A percentile compares a stretch with the other conserved stretches of the same genome.
Conservation (phyloP, 148 eudicot genomes). For the Euryodendron excelsum region DNA sequence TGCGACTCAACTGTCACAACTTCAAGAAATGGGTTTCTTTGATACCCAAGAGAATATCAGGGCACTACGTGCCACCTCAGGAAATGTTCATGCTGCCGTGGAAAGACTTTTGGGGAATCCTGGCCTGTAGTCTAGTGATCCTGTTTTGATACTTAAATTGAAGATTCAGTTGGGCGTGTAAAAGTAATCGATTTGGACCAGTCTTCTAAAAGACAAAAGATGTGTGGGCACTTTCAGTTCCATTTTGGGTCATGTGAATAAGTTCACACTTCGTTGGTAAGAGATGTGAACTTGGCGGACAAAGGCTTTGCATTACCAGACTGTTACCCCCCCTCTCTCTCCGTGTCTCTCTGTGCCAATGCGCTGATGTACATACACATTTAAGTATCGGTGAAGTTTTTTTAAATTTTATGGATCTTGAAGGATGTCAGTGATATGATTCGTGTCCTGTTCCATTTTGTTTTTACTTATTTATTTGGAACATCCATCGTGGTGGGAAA, state of each 20-base stretch:
- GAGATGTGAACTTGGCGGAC: constrained; percentile 33
- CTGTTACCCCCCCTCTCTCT: not conserved
- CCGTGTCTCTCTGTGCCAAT: not conserved
- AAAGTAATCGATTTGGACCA: constrained; percentile 26
- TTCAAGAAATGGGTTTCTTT: constrained; percentile 97
- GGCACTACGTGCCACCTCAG: constrained; percentile 82
- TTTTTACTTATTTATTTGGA: not conserved
- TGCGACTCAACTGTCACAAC: constrained; percentile 85
- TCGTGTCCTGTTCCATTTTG: not conserved
- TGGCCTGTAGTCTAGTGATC: constrained; percentile 44
- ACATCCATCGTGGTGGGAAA: not conserved
- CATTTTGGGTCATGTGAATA: constrained; percentile 40
- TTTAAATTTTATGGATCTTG: not conserved
- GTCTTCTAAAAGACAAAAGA: constrained; percentile 28
- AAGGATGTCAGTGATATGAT: not conserved
- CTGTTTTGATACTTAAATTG: not conserved
- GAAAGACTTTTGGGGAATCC: constrained; percentile 78
- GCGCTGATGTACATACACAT: constrained; percentile 43
- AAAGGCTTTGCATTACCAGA: constrained; percentile 17
- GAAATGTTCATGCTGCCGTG: constrained; percentile 97
- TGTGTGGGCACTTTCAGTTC: constrained; percentile 25
- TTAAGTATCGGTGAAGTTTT: constrained; percentile 30
- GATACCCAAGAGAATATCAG: constrained; percentile 84
- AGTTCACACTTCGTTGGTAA: constrained; percentile 14
- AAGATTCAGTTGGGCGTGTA: constrained; percentile 24